phyloP scores from a whole-genome alignment of 176 grass and related monocot species.

The Microstegium vimineum region DNA sequence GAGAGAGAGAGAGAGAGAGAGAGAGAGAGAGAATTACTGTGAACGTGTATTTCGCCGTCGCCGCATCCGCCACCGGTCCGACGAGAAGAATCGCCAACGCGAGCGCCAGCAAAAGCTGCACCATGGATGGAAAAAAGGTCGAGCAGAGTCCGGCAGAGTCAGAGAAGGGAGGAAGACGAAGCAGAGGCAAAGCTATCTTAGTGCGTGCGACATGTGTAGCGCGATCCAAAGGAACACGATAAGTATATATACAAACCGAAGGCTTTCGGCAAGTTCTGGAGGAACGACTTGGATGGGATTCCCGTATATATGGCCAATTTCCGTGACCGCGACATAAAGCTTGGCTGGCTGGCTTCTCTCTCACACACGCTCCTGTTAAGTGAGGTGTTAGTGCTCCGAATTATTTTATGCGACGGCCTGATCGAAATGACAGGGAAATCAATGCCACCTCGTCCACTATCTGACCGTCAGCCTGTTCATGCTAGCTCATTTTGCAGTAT shows the following conservation, averaged over 20 bases:
- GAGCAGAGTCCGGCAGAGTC: slow-evolving; percentile 13
- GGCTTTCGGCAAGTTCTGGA: too few relatives aligned
- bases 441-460: not conserved
- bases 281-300: slow-evolving; percentile 32
- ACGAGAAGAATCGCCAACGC: slow-evolving; percentile 26
- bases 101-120: slow-evolving; percentile 29
- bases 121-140: slow-evolving; percentile 38
- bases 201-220: slow-evolving; percentile 15
- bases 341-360: slow-evolving; percentile 8
- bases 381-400: slow-evolving; percentile 13
- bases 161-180: slow-evolving; percentile 7
- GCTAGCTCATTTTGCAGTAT: not conserved
- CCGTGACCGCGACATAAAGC: slow-evolving; percentile 29
- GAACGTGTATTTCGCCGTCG: slow-evolving; percentile 43
- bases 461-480: not conserved
- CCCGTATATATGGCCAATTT: slow-evolving; percentile 21
- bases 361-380: not conserved
- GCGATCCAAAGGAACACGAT: slow-evolving; percentile 19
- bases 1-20: too few relatives aligned
- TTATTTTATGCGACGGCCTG: slow-evolving; percentile 23
- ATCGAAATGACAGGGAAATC: slow-evolving; percentile 2
- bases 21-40: slow-evolving; percentile 31
- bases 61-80: slow-evolving; percentile 33
- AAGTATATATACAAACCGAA: slow-evolving; percentile 41
- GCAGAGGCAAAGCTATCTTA: slow-evolving; percentile 26